These are phyloP conservation scores for Hygrophorus pudorinus DNA, from an alignment of 768 basidiomycete genomes.

Conservation along the genomic window DNA sequence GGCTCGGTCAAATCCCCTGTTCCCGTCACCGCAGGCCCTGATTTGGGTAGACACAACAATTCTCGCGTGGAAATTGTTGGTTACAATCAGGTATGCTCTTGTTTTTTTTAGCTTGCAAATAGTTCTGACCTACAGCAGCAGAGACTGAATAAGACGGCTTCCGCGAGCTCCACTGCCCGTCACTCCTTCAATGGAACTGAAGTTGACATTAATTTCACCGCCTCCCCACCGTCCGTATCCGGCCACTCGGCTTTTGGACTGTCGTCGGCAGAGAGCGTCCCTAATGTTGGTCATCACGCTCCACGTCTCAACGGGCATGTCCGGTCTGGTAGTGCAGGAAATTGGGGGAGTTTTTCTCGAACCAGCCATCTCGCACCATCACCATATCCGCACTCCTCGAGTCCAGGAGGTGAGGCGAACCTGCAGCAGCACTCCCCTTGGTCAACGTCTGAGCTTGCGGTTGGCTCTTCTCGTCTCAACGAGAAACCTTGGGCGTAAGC, in stretches of 20 bases:
- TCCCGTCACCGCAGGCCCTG: conserved; percentile 78
- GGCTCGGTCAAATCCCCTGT: conserved; percentile 59
- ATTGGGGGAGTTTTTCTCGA: conserved; percentile 60
- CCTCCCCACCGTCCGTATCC: conserved; percentile 40
- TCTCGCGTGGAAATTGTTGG: conserved; percentile 67
- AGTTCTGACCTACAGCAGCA: conserved; percentile 6
- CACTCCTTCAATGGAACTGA: conserved; percentile 76
- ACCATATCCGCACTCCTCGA: conserved; percentile 46
- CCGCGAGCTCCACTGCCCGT: conserved; percentile 44
- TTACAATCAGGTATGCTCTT: conserved; percentile 47
- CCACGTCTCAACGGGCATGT: conserved; percentile 56
- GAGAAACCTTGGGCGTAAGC: conserved; percentile 54
- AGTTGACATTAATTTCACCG: conserved; percentile 45
- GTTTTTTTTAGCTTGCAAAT: conserved; percentile 4
- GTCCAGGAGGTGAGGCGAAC: conserved; percentile 47
- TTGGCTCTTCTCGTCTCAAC: conserved; percentile 40
- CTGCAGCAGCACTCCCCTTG: conserved; percentile 40
- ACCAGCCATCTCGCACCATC: conserved; percentile 39
- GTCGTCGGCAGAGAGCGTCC: conserved; percentile 31
- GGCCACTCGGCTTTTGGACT: conserved; percentile 32
- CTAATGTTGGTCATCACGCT: conserved; percentile 15
- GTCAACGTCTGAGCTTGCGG: conserved; percentile 42
- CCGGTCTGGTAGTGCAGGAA: conserved; percentile 72
- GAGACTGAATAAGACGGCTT: conserved; percentile 1
- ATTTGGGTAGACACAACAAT: conserved; percentile 68